These are phyloP conservation scores for Coniochaeta prunicola DNA, from an alignment of 2,329 filamentous ascomycete genomes.

Conservation along the genomic window DNA sequence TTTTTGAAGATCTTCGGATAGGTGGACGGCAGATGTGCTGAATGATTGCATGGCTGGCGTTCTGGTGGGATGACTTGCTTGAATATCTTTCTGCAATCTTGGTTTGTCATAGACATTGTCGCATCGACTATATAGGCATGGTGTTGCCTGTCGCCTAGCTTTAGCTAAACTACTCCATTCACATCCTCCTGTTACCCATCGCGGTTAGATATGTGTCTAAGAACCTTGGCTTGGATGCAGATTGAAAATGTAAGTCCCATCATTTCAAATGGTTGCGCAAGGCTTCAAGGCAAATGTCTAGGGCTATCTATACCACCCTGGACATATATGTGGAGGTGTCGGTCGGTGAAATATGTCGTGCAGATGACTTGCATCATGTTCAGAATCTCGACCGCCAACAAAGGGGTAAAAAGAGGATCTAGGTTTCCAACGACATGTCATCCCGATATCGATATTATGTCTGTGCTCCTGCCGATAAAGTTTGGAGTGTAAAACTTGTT, in stretches of 20 bases:
- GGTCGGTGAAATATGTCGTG: not conserved
- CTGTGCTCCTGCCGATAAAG: not conserved
- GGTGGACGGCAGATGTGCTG: slow-evolving; percentile 4
- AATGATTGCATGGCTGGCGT: slow-evolving; percentile 15
- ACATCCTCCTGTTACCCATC: not conserved
- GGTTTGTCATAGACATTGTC: not conserved
- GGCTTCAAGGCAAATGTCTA: not conserved
- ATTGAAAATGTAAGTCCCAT: not conserved
- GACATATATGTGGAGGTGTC: not conserved
- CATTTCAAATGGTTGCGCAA: not conserved
- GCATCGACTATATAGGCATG: not conserved
- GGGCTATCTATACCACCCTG: not conserved
- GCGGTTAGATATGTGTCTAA: not conserved
- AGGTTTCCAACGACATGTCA: not conserved
- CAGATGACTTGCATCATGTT: not conserved
- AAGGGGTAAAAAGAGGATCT: not conserved
- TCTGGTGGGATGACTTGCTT: slow-evolving; percentile 10
- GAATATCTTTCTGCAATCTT: slow-evolving; percentile 5
- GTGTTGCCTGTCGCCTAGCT: not conserved
- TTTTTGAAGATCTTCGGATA: slow-evolving; percentile 83
- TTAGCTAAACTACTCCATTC: not conserved
- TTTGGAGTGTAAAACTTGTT: not conserved
- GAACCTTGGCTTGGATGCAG: not conserved
- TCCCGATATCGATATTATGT: not conserved
- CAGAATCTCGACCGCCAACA: not conserved